These are phyloP conservation scores for Capsella rubella DNA, from an alignment of 441 rosid genomes.

Conservation along the genomic window DNA sequence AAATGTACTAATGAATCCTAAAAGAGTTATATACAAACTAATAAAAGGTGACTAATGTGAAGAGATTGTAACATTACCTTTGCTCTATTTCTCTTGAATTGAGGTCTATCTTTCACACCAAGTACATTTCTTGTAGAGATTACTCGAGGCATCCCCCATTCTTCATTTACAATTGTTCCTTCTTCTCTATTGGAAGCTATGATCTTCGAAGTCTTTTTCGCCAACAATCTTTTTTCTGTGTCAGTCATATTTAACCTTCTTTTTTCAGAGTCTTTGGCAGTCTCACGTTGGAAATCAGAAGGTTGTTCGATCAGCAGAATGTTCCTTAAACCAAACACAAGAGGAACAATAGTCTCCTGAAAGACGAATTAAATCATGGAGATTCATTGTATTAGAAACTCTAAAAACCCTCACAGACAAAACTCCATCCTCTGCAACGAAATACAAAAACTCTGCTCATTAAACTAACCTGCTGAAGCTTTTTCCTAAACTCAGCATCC, in stretches of 20 bases:
- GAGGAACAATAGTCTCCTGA: conserved; percentile 85
- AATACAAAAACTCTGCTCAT: background rate
- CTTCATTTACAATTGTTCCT: conserved; percentile 48
- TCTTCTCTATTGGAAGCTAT: conserved; percentile 43
- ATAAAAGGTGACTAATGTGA: background rate
- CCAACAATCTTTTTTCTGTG: conserved; percentile 54
- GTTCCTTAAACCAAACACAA: conserved; percentile 77
- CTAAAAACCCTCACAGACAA: background rate
- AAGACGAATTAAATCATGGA: conserved; percentile 3
- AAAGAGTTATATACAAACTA: background rate
- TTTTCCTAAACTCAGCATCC: conserved; percentile 69
- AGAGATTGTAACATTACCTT: conserved; percentile 53
- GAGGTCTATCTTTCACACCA: conserved; percentile 65
- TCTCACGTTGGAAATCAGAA: conserved; percentile 72
- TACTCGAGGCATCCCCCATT: conserved; percentile 42
- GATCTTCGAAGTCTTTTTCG: conserved; percentile 48
- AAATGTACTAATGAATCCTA: background rate
- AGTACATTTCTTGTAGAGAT: conserved; percentile 42
- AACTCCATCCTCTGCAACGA: conserved; percentile 8
- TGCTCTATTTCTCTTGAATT: conserved; percentile 81
- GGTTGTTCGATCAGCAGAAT: conserved; percentile 82
- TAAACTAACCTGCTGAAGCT: conserved; percentile 68
- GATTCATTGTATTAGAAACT: background rate
- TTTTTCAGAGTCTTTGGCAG: conserved; percentile 67
- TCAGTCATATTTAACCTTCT: conserved; percentile 61